phyloP scores from a whole-genome alignment of 495 filamentous ascomycete species.

The Penicillium fimorum region DNA sequence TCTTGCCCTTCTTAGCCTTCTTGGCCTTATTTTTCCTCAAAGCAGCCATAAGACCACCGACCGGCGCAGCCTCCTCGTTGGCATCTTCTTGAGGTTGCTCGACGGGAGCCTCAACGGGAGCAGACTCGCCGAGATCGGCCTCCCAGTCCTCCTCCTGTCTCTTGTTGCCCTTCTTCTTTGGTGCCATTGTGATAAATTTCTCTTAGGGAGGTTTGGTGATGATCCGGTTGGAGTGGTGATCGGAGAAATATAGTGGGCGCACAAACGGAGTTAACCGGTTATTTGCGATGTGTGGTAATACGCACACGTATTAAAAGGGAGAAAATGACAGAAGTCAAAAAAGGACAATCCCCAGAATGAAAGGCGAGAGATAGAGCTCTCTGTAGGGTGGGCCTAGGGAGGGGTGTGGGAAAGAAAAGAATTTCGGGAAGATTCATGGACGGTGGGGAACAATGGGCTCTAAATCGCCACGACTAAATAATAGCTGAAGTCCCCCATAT shows the following conservation, averaged over 20 bases:
- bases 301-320: conserved; percentile 13
- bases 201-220: conserved; percentile 6
- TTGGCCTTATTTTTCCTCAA: conserved; percentile 87
- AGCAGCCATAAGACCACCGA: conserved; percentile 77
- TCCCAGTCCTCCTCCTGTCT: conserved; percentile 94
- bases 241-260: conserved; percentile 24
- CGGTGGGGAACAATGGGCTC: conserved; percentile 22
- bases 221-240: conserved; percentile 21
- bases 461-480: conserved; percentile 12
- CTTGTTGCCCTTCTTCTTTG: conserved; percentile 92
- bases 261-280: conserved; percentile 39
- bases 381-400: conserved; percentile 20
- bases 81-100: conserved; percentile 41
- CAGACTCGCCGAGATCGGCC: conserved; percentile 81
- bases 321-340: conserved; percentile 15
- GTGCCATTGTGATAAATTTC: conserved; percentile 60
- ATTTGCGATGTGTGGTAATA: conserved; percentile 20
- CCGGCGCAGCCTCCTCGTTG: conserved; percentile 53
- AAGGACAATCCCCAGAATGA: conserved; percentile 25
- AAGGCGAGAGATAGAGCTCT: conserved; percentile 16
- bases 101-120: conserved; percentile 50
- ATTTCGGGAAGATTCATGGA: conserved; percentile 32
- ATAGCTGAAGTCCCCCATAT: neutral
- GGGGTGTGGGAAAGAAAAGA: conserved; percentile 24
- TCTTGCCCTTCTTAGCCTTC: conserved; percentile 87